Conservation (phyloP, 345 rosid genomes). For the Hibiscus trionum region DNA sequence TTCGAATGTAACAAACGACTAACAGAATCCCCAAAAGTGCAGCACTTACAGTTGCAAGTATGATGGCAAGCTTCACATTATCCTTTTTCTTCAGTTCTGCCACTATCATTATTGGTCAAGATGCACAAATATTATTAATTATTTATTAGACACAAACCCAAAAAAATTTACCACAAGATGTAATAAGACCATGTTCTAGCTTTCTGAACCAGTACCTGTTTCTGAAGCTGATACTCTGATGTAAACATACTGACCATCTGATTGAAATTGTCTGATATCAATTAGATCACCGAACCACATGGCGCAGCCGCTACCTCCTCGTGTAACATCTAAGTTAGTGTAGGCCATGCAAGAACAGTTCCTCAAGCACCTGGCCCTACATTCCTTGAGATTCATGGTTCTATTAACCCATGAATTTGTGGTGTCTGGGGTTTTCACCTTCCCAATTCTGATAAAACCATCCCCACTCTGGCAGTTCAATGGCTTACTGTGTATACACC, state of each 20-base stretch:
- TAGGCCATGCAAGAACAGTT: slow-evolving; percentile 19
- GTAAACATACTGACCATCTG: slow-evolving; percentile 33
- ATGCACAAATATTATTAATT: background rate
- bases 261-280: slow-evolving; percentile 13
- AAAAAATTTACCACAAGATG: background rate
- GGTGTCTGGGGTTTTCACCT: slow-evolving; percentile 40
- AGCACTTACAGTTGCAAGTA: background rate
- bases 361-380: slow-evolving; percentile 4
- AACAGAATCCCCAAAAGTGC: background rate
- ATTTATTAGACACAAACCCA: background rate
- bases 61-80: background rate
- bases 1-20: background rate
- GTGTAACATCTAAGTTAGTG: background rate
- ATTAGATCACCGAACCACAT: slow-evolving; percentile 14
- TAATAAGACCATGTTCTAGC: background rate
- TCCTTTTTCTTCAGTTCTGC: background rate
- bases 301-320: slow-evolving; percentile 13
- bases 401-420: slow-evolving; percentile 17
- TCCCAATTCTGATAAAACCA: slow-evolving; percentile 22
- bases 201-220: background rate
- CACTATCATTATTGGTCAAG: background rate
- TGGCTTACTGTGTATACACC: slow-evolving; percentile 28
- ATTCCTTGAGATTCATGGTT: slow-evolving; percentile 10
- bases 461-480: slow-evolving; percentile 26
- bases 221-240: slow-evolving; percentile 45